Percentiles rank a stretch among this genome's conserved stretches.
Conservation (phyloP, 2,329 filamentous ascomycete species). For the Diaporthe citriasiana region DNA sequence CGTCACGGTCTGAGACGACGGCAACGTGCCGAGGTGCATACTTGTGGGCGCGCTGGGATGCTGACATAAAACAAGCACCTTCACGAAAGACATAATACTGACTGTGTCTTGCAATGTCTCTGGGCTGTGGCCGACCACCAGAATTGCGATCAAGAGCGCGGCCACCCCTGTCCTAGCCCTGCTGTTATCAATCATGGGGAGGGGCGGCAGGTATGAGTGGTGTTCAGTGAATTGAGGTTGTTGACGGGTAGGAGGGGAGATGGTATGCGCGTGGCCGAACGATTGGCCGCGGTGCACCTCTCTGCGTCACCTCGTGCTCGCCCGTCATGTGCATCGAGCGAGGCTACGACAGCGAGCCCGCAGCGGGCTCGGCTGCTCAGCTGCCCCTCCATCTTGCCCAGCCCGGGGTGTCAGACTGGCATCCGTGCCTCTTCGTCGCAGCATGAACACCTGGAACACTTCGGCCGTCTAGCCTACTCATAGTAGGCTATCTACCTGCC, state of each 20-base stretch:
- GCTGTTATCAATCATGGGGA: background rate
- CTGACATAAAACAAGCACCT: background rate
- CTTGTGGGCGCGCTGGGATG: background rate
- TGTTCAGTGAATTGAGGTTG: background rate
- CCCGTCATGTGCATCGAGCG: slow-evolving; percentile 30
- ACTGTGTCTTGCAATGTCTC: background rate
- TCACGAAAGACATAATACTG: background rate
- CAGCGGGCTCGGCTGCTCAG: slow-evolving; percentile 6
- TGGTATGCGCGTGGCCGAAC: slow-evolving; percentile 20
- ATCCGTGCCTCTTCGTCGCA: slow-evolving; percentile 1
- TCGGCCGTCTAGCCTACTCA: background rate
- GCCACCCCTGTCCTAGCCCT: background rate
- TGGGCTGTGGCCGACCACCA: background rate
- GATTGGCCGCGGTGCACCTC: slow-evolving; percentile 18
- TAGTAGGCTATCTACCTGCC: background rate
- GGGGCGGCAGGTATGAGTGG: background rate
- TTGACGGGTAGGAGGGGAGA: background rate
- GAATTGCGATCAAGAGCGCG: background rate
- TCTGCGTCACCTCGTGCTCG: background rate
- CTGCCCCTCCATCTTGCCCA: slow-evolving; percentile 15
- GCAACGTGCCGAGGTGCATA: slow-evolving; percentile 8
- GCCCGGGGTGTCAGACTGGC: background rate
- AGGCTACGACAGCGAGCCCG: slow-evolving; percentile 22
- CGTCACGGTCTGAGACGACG: background rate
- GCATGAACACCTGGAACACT: background rate